phyloP scores from a whole-genome alignment of 805 yeast species.

The Torulaspora maleeae region DNA sequence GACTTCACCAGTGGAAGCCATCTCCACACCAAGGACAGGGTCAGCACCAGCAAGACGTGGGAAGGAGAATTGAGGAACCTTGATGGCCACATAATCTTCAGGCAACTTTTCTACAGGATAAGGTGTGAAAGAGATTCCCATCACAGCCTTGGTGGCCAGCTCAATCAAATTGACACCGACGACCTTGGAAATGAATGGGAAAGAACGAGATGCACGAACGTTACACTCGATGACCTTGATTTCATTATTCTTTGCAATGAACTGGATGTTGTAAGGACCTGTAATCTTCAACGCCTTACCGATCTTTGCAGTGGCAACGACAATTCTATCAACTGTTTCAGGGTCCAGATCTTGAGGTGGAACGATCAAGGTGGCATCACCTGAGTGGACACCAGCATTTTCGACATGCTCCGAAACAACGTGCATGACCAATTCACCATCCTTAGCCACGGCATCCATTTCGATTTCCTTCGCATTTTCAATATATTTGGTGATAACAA shows the following conservation, averaged over 20 bases:
- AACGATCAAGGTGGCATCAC: slow-evolving; percentile 95
- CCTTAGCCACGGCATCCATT: slow-evolving; percentile 96
- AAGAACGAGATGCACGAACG: slow-evolving; percentile 98
- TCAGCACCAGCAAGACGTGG: slow-evolving; percentile 96
- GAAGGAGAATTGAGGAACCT: slow-evolving; percentile 97
- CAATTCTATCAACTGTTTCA: slow-evolving; percentile 86
- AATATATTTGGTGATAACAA: slow-evolving; percentile 92
- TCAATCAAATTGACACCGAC: slow-evolving; percentile 95
- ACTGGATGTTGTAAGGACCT: slow-evolving; percentile 96
- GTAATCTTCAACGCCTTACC: slow-evolving; percentile 93
- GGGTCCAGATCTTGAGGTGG: slow-evolving; percentile 95
- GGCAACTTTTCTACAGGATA: slow-evolving; percentile 89
- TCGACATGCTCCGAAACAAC: slow-evolving; percentile 98
- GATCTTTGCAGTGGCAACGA: slow-evolving; percentile 91
- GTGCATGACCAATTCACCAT: slow-evolving; percentile 93
- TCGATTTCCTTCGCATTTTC: slow-evolving; percentile 97
- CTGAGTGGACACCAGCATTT: slow-evolving; percentile 99
- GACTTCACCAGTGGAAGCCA: slow-evolving; percentile 99
- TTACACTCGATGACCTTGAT: slow-evolving; percentile 98
- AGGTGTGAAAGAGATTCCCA: slow-evolving; percentile 81
- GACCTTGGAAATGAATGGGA: slow-evolving; percentile 97
- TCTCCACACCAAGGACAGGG: slow-evolving; percentile 96
- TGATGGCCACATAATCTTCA: slow-evolving; percentile 89
- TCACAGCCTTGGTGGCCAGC: slow-evolving; percentile 93
- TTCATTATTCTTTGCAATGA: slow-evolving; percentile 90